phyloP scores from a whole-genome alignment of 2,329 filamentous ascomycete species.

The Fusarium bactridioides region DNA sequence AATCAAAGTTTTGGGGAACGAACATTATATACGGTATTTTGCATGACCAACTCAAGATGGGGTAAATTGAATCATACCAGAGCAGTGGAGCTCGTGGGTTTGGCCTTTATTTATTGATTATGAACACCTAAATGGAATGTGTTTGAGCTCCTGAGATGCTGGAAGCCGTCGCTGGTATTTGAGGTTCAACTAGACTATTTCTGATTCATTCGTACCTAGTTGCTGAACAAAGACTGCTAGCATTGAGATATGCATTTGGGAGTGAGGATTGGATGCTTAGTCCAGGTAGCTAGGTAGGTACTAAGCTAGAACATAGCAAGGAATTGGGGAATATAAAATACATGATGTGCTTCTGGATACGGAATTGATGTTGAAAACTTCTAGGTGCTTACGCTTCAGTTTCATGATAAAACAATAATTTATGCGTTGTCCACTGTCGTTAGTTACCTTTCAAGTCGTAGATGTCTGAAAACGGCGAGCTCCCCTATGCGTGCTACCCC shows the following conservation, averaged over 20 bases:
- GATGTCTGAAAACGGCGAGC: slow-evolving; percentile 16
- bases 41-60: background rate
- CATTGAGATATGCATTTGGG: background rate
- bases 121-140: background rate
- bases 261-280: background rate
- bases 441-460: background rate
- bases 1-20: background rate
- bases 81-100: background rate
- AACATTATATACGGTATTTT: background rate
- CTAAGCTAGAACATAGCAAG: background rate
- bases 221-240: background rate
- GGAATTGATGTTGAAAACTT: background rate
- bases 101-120: background rate
- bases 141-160: background rate
- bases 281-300: background rate
- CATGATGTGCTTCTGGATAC: background rate
- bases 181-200: background rate
- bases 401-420: background rate
- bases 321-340: background rate
- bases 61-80: background rate
- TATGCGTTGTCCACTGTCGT: background rate
- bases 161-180: background rate
- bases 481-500: slow-evolving; percentile 16
- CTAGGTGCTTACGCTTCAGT: background rate
- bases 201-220: background rate